These are phyloP conservation scores for Litsea cubeba DNA, from an alignment of 164 flowering plant species.

Conservation along the genomic window DNA sequence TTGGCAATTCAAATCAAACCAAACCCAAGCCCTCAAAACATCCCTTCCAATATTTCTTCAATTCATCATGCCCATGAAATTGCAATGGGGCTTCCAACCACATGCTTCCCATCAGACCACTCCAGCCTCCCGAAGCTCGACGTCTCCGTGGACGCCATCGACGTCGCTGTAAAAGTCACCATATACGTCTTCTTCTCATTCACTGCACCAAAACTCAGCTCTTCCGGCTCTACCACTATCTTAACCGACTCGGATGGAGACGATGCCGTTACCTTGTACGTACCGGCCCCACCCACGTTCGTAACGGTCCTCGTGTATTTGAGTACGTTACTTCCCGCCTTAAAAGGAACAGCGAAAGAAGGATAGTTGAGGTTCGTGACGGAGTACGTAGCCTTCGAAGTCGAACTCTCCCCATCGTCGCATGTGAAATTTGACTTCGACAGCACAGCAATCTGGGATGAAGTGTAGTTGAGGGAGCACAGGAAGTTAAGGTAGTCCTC, in stretches of 20 bases:
- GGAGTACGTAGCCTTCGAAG: constrained; percentile 23
- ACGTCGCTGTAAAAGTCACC: constrained; percentile 40
- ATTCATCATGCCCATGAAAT: constrained; percentile 52
- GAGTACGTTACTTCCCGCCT: constrained; percentile 31
- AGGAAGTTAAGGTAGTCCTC: constrained; percentile 68
- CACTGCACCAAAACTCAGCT: constrained; percentile 33
- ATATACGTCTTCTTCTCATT: constrained; percentile 53
- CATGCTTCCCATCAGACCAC: constrained; percentile 70
- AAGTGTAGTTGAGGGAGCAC: constrained; percentile 63
- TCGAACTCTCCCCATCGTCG: constrained; percentile 16
- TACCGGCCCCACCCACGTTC: constrained; percentile 61
- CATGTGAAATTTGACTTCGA: constrained; percentile 42
- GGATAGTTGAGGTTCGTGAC: constrained; percentile 66
- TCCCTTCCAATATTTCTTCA: background rate
- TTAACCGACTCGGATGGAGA: constrained; percentile 30
- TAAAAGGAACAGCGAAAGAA: constrained; percentile 59
- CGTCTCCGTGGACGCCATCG: constrained; percentile 47
- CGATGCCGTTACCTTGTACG: constrained; percentile 46
- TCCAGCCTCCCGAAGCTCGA: constrained; percentile 41
- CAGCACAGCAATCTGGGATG: constrained; percentile 30
- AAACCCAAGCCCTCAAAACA: background rate
- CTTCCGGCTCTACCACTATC: constrained; percentile 45
- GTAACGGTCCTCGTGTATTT: constrained; percentile 62
- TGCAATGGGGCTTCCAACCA: constrained; percentile 55
- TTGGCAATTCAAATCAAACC: background rate